Evolutionary conservation across 2,329 filamentous ascomycete species (phyloP).

Genomic region (Septoria linicola): DNA sequence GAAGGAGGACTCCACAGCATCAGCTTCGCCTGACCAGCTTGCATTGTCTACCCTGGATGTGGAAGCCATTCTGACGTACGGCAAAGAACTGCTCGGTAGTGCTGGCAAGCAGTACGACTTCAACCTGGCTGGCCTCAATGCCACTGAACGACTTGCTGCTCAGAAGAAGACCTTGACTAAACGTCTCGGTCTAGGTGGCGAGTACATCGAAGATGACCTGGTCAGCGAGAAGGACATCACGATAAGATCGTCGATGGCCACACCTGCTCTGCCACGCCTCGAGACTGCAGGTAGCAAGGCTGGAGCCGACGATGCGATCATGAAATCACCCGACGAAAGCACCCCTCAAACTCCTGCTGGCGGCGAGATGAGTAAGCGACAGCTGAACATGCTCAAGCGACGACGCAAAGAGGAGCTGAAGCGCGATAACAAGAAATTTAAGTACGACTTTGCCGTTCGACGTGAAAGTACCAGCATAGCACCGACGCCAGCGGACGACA

Average conservation of each 20-base stretch:
- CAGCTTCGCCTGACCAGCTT: conserved; percentile 56
- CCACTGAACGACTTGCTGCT: conserved; percentile 74
- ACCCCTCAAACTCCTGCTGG: conserved; percentile 33
- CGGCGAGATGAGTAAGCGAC: conserved; percentile 74
- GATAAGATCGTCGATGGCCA: conserved; percentile 40
- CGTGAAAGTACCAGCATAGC: conserved; percentile 62
- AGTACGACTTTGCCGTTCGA: conserved; percentile 72
- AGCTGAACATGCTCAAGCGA: conserved; percentile 90
- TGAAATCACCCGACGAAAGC: conserved; percentile 36
- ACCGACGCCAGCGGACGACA: conserved; percentile 51
- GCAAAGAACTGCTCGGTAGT: conserved; percentile 78
- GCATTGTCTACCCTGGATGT: conserved; percentile 75
- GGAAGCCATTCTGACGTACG: conserved; percentile 73
- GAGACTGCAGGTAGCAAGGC: conserved; percentile 54
- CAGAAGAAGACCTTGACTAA: conserved; percentile 85
- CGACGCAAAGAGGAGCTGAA: conserved; percentile 90
- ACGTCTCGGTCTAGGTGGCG: conserved; percentile 79
- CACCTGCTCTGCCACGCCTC: conserved; percentile 47
- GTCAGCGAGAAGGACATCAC: conserved; percentile 64
- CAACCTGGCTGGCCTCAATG: conserved; percentile 75
- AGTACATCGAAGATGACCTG: conserved; percentile 81
- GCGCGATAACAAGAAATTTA: conserved; percentile 76
- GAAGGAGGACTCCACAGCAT: conserved; percentile 50
- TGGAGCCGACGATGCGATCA: conserved; percentile 24
- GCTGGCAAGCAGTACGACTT: conserved; percentile 82